Evolutionary conservation across 306 rosid species (phyloP).

Genomic region (Urtica urens): DNA sequence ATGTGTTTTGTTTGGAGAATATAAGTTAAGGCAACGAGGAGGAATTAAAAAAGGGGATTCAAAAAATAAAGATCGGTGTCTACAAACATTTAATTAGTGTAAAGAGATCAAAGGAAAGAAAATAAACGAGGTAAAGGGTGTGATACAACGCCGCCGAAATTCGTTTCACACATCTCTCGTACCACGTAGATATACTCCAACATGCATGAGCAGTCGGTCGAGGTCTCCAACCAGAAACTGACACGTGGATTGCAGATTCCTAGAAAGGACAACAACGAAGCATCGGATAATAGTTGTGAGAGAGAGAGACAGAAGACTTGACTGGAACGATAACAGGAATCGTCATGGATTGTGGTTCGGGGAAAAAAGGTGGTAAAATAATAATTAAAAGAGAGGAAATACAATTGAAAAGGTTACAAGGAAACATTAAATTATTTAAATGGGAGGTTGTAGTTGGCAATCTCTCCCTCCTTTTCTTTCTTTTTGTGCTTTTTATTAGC

Average conservation of each 20-base stretch:
- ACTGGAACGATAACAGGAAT: conserved; percentile 39
- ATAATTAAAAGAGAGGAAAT: neutral
- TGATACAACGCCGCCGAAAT: conserved; percentile 52
- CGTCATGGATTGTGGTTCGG: conserved; percentile 20
- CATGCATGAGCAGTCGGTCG: conserved; percentile 8
- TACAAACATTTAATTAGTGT: neutral
- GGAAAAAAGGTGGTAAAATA: conserved; percentile 36
- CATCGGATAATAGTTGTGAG: conserved; percentile 44
- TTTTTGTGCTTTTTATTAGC: conserved; percentile 65
- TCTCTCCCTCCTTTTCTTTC: conserved; percentile 22
- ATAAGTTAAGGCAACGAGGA: too few species aligned
- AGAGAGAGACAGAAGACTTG: conserved; percentile 25
- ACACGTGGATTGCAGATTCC: conserved; percentile 47
- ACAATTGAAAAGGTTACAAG: conserved; percentile 8
- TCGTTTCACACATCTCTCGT: conserved; percentile 25
- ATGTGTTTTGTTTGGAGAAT: too few species aligned
- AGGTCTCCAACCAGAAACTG: conserved; percentile 13
- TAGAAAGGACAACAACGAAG: conserved; percentile 61
- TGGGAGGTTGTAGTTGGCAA: conserved; percentile 10
- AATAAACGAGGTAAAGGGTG: conserved; percentile 27
- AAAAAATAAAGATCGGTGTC: neutral
- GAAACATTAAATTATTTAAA: neutral
- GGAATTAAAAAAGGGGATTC: too few species aligned
- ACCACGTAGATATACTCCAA: conserved; percentile 14
- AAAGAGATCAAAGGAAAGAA: neutral